phyloP scores from a whole-genome alignment of 352 stramenopile genomes.

The Aphanomyces euteiches region DNA sequence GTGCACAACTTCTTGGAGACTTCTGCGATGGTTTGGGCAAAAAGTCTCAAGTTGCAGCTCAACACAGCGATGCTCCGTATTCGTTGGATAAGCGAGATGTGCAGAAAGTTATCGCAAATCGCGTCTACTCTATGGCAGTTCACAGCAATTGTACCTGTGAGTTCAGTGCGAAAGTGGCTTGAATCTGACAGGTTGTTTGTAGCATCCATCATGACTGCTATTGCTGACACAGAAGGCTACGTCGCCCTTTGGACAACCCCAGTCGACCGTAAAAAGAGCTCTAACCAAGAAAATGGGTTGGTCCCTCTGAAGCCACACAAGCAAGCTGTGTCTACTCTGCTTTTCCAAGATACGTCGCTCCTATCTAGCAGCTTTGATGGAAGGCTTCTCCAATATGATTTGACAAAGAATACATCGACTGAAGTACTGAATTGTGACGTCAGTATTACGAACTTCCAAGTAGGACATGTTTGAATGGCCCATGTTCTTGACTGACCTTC shows the following conservation, averaged over 20 bases:
- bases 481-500: not conserved
- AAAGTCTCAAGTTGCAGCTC: not conserved
- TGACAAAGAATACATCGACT: slow-evolving; percentile 49
- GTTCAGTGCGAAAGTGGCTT: too few relatives aligned
- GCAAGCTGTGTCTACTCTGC: slow-evolving; percentile 57
- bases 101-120: slow-evolving; percentile 63
- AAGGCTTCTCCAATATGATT: slow-evolving; percentile 61
- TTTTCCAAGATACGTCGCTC: slow-evolving; percentile 62
- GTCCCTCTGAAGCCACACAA: slow-evolving; percentile 66
- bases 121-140: slow-evolving; percentile 76
- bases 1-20: slow-evolving; percentile 38
- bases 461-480: not conserved
- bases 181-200: not conserved
- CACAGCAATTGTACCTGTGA: slow-evolving; percentile 30
- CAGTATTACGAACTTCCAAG: slow-evolving; percentile 62
- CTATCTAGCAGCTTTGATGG: slow-evolving; percentile 72
- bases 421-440: slow-evolving; percentile 50
- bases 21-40: not conserved
- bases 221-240: slow-evolving; percentile 73
- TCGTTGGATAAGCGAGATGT: slow-evolving; percentile 50
- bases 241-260: slow-evolving; percentile 59
- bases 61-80: slow-evolving; percentile 36
- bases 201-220: slow-evolving; percentile 52
- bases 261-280: slow-evolving; percentile 28
- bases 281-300: slow-evolving; percentile 38